A percentile compares a stretch with the other conserved stretches of the same genome.
Conservation (phyloP, 2,329 filamentous ascomycete genomes). For the Colletotrichum sp. region DNA sequence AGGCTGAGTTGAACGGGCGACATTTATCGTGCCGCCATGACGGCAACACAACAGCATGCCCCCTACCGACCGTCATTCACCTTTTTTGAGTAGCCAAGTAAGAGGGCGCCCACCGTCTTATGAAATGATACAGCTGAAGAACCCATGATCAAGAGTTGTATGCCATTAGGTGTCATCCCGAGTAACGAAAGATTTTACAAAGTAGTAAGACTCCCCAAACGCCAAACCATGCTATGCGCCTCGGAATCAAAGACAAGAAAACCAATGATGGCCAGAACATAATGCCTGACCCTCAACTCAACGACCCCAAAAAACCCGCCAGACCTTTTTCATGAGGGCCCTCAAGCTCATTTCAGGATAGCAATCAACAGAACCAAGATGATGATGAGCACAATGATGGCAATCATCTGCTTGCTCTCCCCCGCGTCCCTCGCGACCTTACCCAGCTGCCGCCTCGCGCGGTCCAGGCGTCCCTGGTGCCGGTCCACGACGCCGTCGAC, state of each 20-base stretch:
- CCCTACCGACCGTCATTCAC: neutral
- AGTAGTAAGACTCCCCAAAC: neutral
- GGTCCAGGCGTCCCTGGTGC: conserved; percentile 76
- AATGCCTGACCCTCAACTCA: conserved; percentile 41
- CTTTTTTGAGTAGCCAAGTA: neutral
- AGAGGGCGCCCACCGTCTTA: neutral
- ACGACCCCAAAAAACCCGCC: neutral
- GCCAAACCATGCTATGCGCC: conserved; percentile 21
- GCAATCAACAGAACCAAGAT: conserved; percentile 83
- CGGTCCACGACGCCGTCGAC: conserved; percentile 83
- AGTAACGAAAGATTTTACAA: neutral
- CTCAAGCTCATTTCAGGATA: conserved; percentile 72
- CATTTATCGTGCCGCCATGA: neutral
- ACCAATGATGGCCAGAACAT: neutral
- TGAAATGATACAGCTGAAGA: neutral
- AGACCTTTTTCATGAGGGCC: neutral
- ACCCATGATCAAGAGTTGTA: neutral
- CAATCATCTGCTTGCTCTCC: conserved; percentile 87
- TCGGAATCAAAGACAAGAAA: neutral
- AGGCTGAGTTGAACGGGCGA: neutral
- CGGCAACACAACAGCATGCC: neutral
- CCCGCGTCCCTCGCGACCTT: conserved; percentile 75
- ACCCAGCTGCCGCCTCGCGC: conserved; percentile 75
- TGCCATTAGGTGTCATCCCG: neutral
- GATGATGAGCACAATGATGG: conserved; percentile 82